Conservation (phyloP, 331 rosid genomes). For the Quercus phellos region DNA sequence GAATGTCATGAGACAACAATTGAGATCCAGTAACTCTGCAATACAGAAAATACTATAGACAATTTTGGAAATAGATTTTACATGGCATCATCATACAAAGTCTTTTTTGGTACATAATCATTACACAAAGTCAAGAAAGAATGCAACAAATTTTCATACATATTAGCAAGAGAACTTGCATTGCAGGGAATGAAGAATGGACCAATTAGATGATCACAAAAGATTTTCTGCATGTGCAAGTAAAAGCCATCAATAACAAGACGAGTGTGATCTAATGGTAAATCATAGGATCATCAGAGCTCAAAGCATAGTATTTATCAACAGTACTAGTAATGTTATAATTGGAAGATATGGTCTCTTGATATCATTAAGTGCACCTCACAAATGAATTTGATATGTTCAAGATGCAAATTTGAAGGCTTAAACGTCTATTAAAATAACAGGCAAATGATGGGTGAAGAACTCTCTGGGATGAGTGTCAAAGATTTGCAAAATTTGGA, state of each 20-base stretch:
- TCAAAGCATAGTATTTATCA: background rate
- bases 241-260: background rate
- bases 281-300: background rate
- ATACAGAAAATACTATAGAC: background rate
- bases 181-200: background rate
- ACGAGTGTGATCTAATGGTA: background rate
- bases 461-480: conserved; percentile 61
- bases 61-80: background rate
- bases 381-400: background rate
- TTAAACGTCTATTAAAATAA: conserved; percentile 13
- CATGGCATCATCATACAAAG: background rate
- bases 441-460: conserved; percentile 95
- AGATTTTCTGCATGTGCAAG: background rate
- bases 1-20: background rate
- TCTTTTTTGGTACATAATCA: background rate
- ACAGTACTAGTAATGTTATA: background rate
- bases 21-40: background rate
- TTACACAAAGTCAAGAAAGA: background rate
- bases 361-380: background rate
- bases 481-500: conserved; percentile 73
- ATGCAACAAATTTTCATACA: background rate
- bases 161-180: background rate
- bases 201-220: background rate
- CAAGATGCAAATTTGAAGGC: conserved; percentile 12
- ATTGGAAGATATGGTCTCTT: background rate